Conservation (phyloP, 345 rosid species). For the Stellera chamaejasme region DNA sequence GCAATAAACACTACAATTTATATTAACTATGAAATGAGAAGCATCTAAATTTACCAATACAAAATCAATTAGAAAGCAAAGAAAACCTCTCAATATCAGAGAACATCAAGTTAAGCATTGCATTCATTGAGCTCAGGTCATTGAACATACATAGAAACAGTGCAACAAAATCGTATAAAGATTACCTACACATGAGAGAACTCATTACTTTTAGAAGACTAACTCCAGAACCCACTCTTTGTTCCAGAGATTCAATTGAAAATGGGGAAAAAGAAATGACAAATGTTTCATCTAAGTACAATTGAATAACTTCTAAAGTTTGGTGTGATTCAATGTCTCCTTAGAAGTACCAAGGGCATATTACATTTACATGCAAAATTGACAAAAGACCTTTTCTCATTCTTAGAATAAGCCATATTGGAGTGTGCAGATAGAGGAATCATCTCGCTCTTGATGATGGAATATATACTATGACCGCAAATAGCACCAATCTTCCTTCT, state of each 20-base stretch:
- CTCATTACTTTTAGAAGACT: conserved; percentile 31
- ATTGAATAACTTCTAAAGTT: conserved; percentile 15
- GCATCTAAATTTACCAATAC: conserved; percentile 12
- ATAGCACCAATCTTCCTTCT: conserved; percentile 82
- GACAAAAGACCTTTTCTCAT: conserved; percentile 98
- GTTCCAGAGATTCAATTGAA: conserved; percentile 23
- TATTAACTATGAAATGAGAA: conserved; percentile 25
- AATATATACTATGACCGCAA: conserved; percentile 70
- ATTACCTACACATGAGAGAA: conserved; percentile 39
- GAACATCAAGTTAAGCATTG: conserved; percentile 16
- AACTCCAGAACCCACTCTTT: conserved; percentile 27
- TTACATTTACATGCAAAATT: conserved; percentile 81
- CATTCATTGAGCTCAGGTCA: conserved; percentile 9
- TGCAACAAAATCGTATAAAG: conserved; percentile 26
- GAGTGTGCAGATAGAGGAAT: conserved; percentile 67
- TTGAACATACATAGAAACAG: conserved; percentile 18
- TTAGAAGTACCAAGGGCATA: conserved; percentile 48
- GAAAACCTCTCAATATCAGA: conserved; percentile 15
- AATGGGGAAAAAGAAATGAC: conserved; percentile 17
- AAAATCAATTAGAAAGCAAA: conserved; percentile 9
- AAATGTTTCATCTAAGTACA: conserved; percentile 43
- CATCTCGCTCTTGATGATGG: conserved; percentile 61
- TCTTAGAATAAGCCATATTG: conserved; percentile 81
- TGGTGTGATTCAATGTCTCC: conserved; percentile 26
- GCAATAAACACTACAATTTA: conserved; percentile 40